phyloP scores from a whole-genome alignment of 305 asterid genomes.

The Fraxinus ornus region DNA sequence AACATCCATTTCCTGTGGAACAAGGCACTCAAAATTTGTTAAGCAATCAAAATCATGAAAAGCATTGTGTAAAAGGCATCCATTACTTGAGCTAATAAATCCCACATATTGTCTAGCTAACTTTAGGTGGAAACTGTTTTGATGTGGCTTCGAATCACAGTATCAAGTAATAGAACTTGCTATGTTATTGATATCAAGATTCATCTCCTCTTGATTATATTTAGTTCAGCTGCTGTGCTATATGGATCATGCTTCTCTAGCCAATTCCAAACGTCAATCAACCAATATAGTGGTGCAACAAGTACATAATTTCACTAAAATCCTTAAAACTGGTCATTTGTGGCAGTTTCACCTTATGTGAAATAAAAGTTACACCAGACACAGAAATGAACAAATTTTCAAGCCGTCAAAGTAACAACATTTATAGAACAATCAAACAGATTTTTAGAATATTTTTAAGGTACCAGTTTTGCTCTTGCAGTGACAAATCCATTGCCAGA shows the following conservation, averaged over 20 bases:
- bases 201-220: neutral
- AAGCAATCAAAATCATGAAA: slow-evolving; percentile 13
- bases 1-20: slow-evolving; percentile 83
- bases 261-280: neutral
- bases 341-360: neutral
- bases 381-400: slow-evolving; percentile 2
- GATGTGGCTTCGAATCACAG: neutral
- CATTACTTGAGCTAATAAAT: slow-evolving; percentile 4
- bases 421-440: slow-evolving; percentile 22
- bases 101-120: neutral
- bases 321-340: slow-evolving; percentile 2
- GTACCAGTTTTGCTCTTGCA: slow-evolving; percentile 88
- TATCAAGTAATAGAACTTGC: neutral
- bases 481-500: slow-evolving; percentile 83
- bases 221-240: neutral
- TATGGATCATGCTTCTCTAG: neutral
- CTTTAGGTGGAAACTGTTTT: slow-evolving; percentile 4
- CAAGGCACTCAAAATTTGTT: slow-evolving; percentile 24
- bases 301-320: slow-evolving; percentile 4
- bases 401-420: neutral
- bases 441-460: neutral
- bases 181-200: neutral
- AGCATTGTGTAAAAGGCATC: slow-evolving; percentile 3
- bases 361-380: slow-evolving; percentile 11
- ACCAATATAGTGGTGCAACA: neutral